Evolutionary conservation across 805 yeast species (phyloP).

Genomic region (Komagataella kurtzmanii): DNA sequence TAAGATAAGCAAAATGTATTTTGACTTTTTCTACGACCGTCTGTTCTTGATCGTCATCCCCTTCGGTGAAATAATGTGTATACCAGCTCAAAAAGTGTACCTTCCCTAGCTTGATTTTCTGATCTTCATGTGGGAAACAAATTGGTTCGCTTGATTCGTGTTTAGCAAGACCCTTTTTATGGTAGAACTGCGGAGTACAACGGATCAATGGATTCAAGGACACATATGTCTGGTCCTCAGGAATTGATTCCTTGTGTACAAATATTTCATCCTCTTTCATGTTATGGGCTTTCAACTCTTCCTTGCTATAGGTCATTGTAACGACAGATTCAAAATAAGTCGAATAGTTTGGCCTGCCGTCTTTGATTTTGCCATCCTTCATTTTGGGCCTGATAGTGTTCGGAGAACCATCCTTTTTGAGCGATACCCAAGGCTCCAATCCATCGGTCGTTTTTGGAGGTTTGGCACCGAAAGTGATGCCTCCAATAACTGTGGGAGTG

Average conservation of each 20-base stretch:
- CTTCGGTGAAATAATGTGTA: conserved; percentile 44
- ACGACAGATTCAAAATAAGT: conserved; percentile 67
- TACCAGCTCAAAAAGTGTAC: conserved; percentile 78
- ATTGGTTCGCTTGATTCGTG: conserved; percentile 57
- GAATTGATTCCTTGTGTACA: conserved; percentile 39
- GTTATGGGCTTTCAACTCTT: conserved; percentile 60
- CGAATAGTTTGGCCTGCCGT: conserved; percentile 57
- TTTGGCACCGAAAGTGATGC: conserved; percentile 50
- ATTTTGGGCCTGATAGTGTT: conserved; percentile 66
- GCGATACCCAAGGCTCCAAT: conserved; percentile 69
- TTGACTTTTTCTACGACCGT: conserved; percentile 40
- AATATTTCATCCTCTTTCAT: conserved; percentile 47
- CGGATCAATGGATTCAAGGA: conserved; percentile 66
- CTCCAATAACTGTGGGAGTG: conserved; percentile 48
- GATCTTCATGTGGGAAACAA: conserved; percentile 64
- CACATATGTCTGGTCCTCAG: conserved; percentile 66
- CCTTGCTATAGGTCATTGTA: conserved; percentile 41
- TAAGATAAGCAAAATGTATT: conserved; percentile 53
- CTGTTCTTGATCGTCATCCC: not conserved
- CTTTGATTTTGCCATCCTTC: conserved; percentile 57
- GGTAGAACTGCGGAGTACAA: conserved; percentile 72
- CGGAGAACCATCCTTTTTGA: conserved; percentile 68
- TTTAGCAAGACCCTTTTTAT: conserved; percentile 48
- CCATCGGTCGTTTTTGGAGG: conserved; percentile 58
- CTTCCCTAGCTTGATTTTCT: conserved; percentile 39